A percentile compares a stretch with the other conserved stretches of the same genome.
Conservation (phyloP, 306 rosid genomes). For the Astragalus membranaceus region DNA sequence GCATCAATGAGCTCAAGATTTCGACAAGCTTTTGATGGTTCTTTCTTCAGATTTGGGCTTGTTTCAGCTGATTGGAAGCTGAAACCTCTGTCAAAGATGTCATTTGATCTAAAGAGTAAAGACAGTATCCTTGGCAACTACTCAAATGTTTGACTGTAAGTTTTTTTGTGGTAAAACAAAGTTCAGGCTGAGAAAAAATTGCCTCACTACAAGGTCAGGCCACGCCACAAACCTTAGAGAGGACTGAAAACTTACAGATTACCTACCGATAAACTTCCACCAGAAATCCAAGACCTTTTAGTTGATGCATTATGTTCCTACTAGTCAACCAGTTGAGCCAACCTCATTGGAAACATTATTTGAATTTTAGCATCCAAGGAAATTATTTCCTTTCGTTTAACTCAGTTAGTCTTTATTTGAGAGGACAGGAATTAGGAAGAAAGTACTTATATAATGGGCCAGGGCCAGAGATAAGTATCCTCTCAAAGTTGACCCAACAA, state of each 20-base stretch:
- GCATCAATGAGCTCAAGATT: neutral
- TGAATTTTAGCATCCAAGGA: neutral
- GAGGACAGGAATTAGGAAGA: neutral
- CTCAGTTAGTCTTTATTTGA: neutral
- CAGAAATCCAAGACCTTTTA: neutral
- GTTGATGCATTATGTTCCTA: neutral
- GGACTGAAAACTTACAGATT: neutral
- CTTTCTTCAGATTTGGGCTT: constrained; percentile 1
- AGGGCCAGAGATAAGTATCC: neutral
- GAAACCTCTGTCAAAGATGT: constrained; percentile 13
- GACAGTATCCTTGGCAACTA: neutral
- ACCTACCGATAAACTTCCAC: neutral
- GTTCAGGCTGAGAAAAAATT: neutral
- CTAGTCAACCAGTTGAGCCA: neutral
- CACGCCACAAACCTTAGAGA: neutral
- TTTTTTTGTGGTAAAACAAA: neutral
- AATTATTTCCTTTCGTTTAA: neutral
- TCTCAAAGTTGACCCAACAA: neutral
- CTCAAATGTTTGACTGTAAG: neutral
- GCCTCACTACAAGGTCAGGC: constrained; percentile 2
- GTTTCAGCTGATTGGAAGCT: neutral
- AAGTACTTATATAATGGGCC: neutral
- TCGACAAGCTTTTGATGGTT: neutral
- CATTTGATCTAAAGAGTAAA: constrained; percentile 1
- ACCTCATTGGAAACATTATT: neutral